Conservation (phyloP, 306 rosid species). For the Senna siamea region DNA sequence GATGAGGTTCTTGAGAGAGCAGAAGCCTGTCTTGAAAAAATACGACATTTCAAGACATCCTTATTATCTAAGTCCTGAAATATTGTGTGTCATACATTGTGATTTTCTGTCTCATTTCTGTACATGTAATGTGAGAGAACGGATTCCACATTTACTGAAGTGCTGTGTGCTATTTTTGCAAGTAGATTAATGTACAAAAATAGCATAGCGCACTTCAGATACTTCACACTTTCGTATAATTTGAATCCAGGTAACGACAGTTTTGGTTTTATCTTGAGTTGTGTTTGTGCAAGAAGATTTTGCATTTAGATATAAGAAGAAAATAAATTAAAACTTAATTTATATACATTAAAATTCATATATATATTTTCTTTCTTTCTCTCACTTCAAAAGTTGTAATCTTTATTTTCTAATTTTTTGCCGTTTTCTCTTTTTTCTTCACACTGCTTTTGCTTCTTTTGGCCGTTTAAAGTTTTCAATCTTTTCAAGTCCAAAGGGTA, state of each 20-base stretch:
- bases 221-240: no score
- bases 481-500: not conserved
- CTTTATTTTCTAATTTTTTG: not conserved
- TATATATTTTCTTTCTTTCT: no score
- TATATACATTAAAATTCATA: no score
- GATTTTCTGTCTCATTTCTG: not conserved
- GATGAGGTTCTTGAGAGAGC: conserved; percentile 62
- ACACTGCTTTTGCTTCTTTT: not conserved
- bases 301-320: no score
- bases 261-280: no score
- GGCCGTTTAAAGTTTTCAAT: not conserved
- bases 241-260: no score
- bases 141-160: no score
- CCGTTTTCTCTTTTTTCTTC: not conserved
- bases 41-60: conserved; percentile 45
- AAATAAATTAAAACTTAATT: no score
- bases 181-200: no score
- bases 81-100: not conserved
- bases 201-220: no score
- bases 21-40: conserved; percentile 52
- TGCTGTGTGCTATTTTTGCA: not conserved
- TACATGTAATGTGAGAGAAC: not conserved
- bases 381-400: no score
- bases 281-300: no score
- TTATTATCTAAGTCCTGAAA: conserved; percentile 38